Conservation (phyloP, 768 basidiomycete species). For the Dictyophora rubrovolvata region DNA sequence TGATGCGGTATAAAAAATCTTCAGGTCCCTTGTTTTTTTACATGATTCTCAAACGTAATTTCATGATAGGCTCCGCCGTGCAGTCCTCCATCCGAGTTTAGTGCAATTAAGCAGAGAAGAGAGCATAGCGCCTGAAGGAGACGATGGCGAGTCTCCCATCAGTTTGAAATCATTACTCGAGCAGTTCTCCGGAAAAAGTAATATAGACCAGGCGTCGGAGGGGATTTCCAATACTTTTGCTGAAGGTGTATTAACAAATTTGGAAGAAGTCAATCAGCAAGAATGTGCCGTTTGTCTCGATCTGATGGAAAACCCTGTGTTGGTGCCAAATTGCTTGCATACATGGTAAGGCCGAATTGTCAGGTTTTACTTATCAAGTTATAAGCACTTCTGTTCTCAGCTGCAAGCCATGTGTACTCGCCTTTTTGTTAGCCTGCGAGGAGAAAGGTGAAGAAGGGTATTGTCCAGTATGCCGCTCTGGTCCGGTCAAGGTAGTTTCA, state of each 20-base stretch:
- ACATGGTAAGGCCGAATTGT: conserved; percentile 42
- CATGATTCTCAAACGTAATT: conserved; percentile 7
- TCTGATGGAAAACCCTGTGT: conserved; percentile 56
- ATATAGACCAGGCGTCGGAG: conserved; percentile 17
- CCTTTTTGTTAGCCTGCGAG: conserved; percentile 57
- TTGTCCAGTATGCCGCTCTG: conserved; percentile 73
- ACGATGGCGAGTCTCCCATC: conserved; percentile 28
- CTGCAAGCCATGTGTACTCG: conserved; percentile 85
- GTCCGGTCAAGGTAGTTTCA: conserved; percentile 46
- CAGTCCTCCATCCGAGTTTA: conserved; percentile 83
- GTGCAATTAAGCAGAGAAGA: conserved; percentile 42
- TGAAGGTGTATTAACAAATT: conserved; percentile 53
- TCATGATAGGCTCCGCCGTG: conserved; percentile 63
- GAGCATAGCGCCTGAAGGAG: conserved; percentile 27
- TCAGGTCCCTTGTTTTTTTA: not conserved
- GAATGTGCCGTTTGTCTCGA: conserved; percentile 83
- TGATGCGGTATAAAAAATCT: conserved; percentile 62
- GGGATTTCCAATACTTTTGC: conserved; percentile 39
- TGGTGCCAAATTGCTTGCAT: conserved; percentile 71
- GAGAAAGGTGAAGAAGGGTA: conserved; percentile 59
- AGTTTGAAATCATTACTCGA: conserved; percentile 53
- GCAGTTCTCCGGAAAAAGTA: conserved; percentile 33
- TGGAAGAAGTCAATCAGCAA: conserved; percentile 34
- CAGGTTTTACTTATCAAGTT: not conserved
- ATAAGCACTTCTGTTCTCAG: conserved; percentile 25